Percentiles rank a stretch among this genome's conserved stretches.
These are phyloP conservation scores for Colletotrichum siamense DNA, from an alignment of 2,329 filamentous ascomycete genomes.

Conservation along the genomic window DNA sequence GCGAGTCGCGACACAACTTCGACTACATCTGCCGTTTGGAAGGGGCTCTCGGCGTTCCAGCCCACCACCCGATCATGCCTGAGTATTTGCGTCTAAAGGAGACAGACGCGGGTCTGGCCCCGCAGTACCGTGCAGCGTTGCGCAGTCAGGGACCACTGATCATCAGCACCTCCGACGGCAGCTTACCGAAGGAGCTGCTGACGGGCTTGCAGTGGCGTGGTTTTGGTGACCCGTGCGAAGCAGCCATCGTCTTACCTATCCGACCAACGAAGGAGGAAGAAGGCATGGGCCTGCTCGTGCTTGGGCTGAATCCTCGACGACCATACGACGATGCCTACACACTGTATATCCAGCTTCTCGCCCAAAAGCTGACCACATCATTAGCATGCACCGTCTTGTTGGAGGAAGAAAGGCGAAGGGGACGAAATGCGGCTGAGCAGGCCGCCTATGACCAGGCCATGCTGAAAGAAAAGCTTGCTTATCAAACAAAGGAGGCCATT, in stretches of 20 bases:
- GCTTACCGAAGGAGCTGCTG: slow-evolving; percentile 62
- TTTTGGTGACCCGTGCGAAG: slow-evolving; percentile 68
- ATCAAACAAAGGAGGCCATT: slow-evolving; percentile 54
- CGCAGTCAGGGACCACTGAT: slow-evolving; percentile 42
- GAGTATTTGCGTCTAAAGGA: slow-evolving; percentile 39
- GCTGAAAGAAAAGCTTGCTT: slow-evolving; percentile 69
- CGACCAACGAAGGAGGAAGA: slow-evolving; percentile 69
- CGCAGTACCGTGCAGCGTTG: slow-evolving; percentile 45
- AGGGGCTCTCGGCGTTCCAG: slow-evolving; percentile 51
- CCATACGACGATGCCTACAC: slow-evolving; percentile 78
- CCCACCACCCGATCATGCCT: slow-evolving; percentile 47
- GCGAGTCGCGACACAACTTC: slow-evolving; percentile 30
- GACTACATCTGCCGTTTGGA: slow-evolving; percentile 46
- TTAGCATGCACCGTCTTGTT: slow-evolving; percentile 74
- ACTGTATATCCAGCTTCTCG: slow-evolving; percentile 64
- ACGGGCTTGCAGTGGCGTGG: slow-evolving; percentile 66
- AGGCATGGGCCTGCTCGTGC: slow-evolving; percentile 70
- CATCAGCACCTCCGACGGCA: slow-evolving; percentile 51
- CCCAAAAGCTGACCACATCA: slow-evolving; percentile 67
- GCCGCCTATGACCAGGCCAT: slow-evolving; percentile 72
- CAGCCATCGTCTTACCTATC: slow-evolving; percentile 73
- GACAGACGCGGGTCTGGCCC: slow-evolving; percentile 41
- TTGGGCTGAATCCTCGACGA: slow-evolving; percentile 73
- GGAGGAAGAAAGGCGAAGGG: slow-evolving; percentile 72
- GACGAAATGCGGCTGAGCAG: slow-evolving; percentile 58